Conservation (phyloP, 1,284 basidiomycete genomes). For the Puccinia horiana region DNA sequence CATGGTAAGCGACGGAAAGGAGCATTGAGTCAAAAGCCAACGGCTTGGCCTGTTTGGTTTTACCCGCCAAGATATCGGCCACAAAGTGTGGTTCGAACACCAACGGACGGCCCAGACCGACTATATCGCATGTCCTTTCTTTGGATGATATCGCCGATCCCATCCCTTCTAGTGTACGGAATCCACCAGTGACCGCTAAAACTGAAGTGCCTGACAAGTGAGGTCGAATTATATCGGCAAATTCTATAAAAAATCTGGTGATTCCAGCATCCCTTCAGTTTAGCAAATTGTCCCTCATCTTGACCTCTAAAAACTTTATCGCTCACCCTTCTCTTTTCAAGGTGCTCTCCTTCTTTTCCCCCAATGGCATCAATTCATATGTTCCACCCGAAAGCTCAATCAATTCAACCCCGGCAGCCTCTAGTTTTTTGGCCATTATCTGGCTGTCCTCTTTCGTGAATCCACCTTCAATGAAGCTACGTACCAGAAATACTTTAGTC, state of each 20-base stretch:
- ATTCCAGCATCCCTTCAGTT: neutral
- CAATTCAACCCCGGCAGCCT: constrained; percentile 62
- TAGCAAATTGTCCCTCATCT: neutral
- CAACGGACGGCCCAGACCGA: constrained; percentile 63
- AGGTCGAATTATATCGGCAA: constrained; percentile 60
- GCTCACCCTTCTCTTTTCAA: constrained; percentile 50
- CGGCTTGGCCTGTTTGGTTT: constrained; percentile 56
- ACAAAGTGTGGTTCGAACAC: constrained; percentile 62
- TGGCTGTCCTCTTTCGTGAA: constrained; percentile 62
- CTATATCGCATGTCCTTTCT: constrained; percentile 55
- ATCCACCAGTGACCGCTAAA: constrained; percentile 63
- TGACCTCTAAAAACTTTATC: neutral
- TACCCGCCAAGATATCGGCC: constrained; percentile 60
- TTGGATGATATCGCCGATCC: constrained; percentile 55
- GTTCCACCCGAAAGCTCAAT: constrained; percentile 63
- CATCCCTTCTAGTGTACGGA: constrained; percentile 62
- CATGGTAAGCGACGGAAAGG: constrained; percentile 13
- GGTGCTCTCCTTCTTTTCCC: constrained; percentile 59
- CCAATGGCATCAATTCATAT: constrained; percentile 59
- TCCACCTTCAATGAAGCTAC: constrained; percentile 61
- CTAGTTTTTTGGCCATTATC: constrained; percentile 61
- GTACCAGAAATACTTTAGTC: neutral
- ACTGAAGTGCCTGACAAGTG: constrained; percentile 58
- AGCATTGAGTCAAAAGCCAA: constrained; percentile 23
- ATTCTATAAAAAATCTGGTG: constrained; percentile 58